A percentile compares a stretch with the other conserved stretches of the same genome.
Evolutionary conservation across 2,329 filamentous ascomycete species (phyloP).

Genomic region (Magnaporthiopsis incrustans): DNA sequence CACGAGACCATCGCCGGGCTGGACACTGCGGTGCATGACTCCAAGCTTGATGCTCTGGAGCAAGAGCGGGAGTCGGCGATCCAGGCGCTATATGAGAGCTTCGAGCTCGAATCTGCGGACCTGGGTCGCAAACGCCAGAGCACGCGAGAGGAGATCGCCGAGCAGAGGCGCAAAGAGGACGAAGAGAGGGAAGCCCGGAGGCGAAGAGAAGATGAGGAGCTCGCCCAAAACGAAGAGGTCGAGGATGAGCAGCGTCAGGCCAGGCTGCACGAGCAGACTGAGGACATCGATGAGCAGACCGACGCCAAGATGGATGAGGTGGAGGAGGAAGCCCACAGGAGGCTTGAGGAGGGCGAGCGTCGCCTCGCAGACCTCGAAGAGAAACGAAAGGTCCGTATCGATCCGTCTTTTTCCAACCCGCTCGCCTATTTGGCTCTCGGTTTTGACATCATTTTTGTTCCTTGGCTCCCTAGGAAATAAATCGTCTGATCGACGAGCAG

Average conservation of each 20-base stretch:
- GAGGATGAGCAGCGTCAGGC: conserved; percentile 24
- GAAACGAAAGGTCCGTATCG: conserved; percentile 20
- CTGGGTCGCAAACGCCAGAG: conserved; percentile 21
- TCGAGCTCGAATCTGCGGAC: conserved; percentile 22
- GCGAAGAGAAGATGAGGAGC: conserved; percentile 27
- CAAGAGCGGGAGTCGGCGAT: conserved; percentile 26
- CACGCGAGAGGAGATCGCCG: conserved; percentile 24
- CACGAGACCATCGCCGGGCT: conserved; percentile 27
- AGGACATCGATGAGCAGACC: conserved; percentile 26
- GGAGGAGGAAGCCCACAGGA: conserved; percentile 22
- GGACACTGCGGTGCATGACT: conserved; percentile 24
- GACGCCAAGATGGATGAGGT: conserved; percentile 25
- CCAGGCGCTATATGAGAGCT: conserved; percentile 22
- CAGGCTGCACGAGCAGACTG: conserved; percentile 22
- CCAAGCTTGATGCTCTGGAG: conserved; percentile 31
- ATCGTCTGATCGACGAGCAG: conserved; percentile 33
- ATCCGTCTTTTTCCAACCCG: too few species aligned
- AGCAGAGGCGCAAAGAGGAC: conserved; percentile 30
- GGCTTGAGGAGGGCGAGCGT: conserved; percentile 23
- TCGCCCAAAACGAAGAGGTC: conserved; percentile 16
- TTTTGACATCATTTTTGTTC: background rate
- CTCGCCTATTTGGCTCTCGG: background rate
- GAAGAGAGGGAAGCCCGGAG: conserved; percentile 30
- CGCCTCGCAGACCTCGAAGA: conserved; percentile 26
- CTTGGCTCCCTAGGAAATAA: conserved; percentile 28